A percentile compares a stretch with the other conserved stretches of the same genome.
phyloP scores from a whole-genome alignment of 768 basidiomycete species.

The Mycena albidolilacea region DNA sequence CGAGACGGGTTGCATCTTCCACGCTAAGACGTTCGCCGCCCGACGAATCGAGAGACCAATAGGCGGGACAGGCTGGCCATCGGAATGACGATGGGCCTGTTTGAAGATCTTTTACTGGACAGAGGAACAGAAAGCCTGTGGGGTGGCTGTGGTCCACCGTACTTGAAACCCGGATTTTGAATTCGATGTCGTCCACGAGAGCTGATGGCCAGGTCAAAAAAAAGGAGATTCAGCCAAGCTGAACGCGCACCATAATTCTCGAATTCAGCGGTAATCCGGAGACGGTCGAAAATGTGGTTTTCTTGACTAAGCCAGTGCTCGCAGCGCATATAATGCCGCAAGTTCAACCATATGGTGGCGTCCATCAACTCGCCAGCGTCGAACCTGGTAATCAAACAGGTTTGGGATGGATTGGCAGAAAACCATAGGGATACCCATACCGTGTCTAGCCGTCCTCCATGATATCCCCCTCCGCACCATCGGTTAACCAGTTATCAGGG shows the following conservation, averaged over 20 bases:
- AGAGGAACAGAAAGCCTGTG: constrained; percentile 20
- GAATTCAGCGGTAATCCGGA: not conserved
- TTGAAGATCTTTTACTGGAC: not conserved
- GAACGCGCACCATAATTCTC: not conserved
- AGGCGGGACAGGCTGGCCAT: constrained; percentile 5
- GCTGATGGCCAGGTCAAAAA: not conserved
- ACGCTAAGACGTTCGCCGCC: constrained; percentile 4
- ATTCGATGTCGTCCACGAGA: not conserved
- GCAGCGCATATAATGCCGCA: not conserved
- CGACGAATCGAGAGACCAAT: constrained; percentile 26
- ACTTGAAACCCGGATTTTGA: not conserved
- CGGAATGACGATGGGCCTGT: not conserved
- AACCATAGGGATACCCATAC: not conserved
- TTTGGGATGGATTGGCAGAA: not conserved
- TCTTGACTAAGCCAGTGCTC: not conserved
- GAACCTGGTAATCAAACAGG: not conserved
- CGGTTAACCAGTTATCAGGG: not conserved
- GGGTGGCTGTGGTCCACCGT: not conserved
- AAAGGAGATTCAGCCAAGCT: not conserved
- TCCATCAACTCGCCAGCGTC: not conserved
- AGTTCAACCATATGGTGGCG: not conserved
- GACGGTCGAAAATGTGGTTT: not conserved
- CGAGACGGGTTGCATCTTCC: not conserved
- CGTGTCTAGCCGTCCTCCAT: not conserved
- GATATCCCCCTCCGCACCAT: not conserved